These are phyloP conservation scores for Canavalia ensiformis DNA, from an alignment of 306 rosid species.

Conservation along the genomic window DNA sequence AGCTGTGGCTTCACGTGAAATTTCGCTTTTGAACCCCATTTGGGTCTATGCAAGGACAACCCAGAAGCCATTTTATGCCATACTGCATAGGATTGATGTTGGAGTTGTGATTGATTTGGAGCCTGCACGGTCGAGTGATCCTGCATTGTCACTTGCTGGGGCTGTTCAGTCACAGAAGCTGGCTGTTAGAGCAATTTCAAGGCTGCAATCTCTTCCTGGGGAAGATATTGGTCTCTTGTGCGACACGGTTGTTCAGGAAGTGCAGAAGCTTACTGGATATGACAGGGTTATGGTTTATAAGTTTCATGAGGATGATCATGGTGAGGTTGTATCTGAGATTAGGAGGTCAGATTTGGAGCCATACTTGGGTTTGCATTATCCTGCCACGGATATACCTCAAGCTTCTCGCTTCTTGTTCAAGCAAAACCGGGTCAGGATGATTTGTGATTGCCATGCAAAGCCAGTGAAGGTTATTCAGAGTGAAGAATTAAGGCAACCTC, in stretches of 20 bases:
- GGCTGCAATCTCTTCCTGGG: conserved; percentile 80
- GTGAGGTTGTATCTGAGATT: conserved; percentile 87
- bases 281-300: conserved; percentile 91
- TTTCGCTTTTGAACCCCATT: conserved; percentile 73
- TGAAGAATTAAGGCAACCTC: conserved; percentile 67
- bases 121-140: conserved; percentile 71
- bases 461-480: conserved; percentile 70
- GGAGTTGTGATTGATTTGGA: conserved; percentile 89
- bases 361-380: conserved; percentile 83
- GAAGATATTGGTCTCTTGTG: conserved; percentile 74
- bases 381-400: conserved; percentile 86
- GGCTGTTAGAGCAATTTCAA: conserved; percentile 82
- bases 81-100: conserved; percentile 84
- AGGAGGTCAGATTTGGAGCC: conserved; percentile 80
- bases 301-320: conserved; percentile 91
- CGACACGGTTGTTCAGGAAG: conserved; percentile 78
- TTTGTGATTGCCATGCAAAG: conserved; percentile 78
- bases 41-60: conserved; percentile 68
- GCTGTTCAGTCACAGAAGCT: conserved; percentile 88
- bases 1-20: conserved; percentile 67
- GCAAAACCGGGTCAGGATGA: conserved; percentile 80
- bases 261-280: conserved; percentile 84
- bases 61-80: conserved; percentile 83
- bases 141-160: conserved; percentile 80
- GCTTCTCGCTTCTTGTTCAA: conserved; percentile 86